These are phyloP conservation scores for Royoungia palumana DNA, from an alignment of 768 basidiomycete genomes.

Conservation along the genomic window DNA sequence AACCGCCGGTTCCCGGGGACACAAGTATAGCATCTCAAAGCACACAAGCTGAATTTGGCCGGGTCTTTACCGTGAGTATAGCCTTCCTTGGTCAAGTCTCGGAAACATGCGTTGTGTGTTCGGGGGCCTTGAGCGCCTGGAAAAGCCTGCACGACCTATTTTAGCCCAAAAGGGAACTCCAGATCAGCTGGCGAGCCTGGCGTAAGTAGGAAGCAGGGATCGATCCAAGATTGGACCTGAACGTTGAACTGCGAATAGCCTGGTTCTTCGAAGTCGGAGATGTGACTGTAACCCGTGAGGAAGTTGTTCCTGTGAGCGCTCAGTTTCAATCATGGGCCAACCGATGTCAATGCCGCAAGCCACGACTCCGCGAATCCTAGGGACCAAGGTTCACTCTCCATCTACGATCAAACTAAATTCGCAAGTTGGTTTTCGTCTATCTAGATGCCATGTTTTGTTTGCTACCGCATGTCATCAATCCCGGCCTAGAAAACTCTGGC, in stretches of 20 bases:
- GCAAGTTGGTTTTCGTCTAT: constrained; percentile 24
- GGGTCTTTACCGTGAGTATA: constrained; percentile 28
- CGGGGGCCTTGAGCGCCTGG: constrained; percentile 26
- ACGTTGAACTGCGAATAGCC: constrained; percentile 17
- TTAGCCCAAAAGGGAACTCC: constrained; percentile 51
- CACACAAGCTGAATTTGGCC: constrained; percentile 20
- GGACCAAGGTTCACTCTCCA: constrained; percentile 26
- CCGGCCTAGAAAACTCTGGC: constrained; percentile 25
- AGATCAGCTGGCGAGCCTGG: constrained; percentile 44
- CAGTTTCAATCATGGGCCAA: constrained; percentile 31
- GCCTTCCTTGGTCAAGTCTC: constrained; percentile 26
- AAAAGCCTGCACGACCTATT: constrained; percentile 25
- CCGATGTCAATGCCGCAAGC: constrained; percentile 26
- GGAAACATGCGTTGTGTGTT: constrained; percentile 27
- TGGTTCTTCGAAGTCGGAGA: constrained; percentile 46
- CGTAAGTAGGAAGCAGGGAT: constrained; percentile 41
- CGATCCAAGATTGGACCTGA: constrained; percentile 33
- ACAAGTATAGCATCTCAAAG: constrained; percentile 20
- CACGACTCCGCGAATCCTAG: constrained; percentile 35
- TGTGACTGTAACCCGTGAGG: constrained; percentile 22
- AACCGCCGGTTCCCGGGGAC: constrained; percentile 8
- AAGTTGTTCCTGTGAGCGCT: constrained; percentile 29
- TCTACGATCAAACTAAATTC: constrained; percentile 34
- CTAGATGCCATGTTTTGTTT: constrained; percentile 34
- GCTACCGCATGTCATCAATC: constrained; percentile 26